A percentile compares a stretch with the other conserved stretches of the same genome.
phyloP scores from a whole-genome alignment of 768 basidiomycete species.

The Suillus lakei region DNA sequence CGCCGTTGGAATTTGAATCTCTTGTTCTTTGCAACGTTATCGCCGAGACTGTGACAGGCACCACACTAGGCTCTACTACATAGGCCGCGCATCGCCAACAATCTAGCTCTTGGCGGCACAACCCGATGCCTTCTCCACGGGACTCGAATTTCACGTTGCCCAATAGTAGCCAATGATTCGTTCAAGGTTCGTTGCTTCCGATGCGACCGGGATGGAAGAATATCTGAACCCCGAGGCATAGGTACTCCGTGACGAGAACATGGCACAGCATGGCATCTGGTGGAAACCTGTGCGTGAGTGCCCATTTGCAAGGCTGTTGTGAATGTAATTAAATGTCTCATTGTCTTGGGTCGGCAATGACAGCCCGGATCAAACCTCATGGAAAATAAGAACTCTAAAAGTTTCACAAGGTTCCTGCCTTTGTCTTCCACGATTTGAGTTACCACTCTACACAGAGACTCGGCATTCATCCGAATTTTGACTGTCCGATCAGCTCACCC shows the following conservation, averaged over 20 bases:
- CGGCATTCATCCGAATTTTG: neutral
- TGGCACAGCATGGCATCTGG: neutral
- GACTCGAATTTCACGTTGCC: neutral
- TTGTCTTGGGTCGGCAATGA: neutral
- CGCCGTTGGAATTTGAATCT: neutral
- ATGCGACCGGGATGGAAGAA: neutral
- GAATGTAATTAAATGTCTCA: slow-evolving; percentile 1
- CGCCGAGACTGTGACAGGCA: neutral
- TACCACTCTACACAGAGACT: neutral
- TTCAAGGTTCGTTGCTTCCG: neutral
- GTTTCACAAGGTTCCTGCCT: neutral
- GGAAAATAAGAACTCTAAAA: neutral
- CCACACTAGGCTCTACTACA: neutral
- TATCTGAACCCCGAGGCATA: neutral
- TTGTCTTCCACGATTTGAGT: slow-evolving; percentile 6
- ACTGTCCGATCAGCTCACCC: slow-evolving; percentile 1
- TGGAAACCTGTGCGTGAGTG: slow-evolving; percentile 2
- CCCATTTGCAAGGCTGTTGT: neutral
- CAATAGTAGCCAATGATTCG: neutral
- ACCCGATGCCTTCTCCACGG: neutral
- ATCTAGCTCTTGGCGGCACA: neutral
- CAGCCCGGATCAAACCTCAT: neutral
- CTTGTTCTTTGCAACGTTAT: slow-evolving; percentile 1
- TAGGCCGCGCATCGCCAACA: neutral
- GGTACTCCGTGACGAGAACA: neutral